Conservation (phyloP, 2,329 filamentous ascomycete species). For the Diaporthe sp. region DNA sequence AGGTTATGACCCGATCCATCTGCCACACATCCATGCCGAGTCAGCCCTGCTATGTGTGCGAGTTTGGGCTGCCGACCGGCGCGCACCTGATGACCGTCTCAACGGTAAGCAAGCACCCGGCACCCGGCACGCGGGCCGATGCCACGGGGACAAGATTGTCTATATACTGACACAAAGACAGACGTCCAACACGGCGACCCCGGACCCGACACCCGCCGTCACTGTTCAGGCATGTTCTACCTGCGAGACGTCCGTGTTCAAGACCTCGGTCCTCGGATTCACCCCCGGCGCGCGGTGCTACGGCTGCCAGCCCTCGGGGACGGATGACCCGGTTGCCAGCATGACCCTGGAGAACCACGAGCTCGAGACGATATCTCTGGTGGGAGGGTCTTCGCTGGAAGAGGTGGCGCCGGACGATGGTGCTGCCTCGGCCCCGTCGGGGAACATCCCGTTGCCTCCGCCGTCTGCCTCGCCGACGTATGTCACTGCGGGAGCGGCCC, state of each 20-base stretch:
- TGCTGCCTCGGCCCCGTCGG: not conserved
- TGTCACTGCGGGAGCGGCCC: conserved; percentile 35
- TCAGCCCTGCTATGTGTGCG: conserved; percentile 50
- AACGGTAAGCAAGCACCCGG: conserved; percentile 43
- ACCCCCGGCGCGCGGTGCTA: conserved; percentile 46
- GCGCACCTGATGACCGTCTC: conserved; percentile 47
- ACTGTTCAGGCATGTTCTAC: conserved; percentile 47
- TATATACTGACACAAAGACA: conserved; percentile 22
- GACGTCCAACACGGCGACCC: conserved; percentile 45
- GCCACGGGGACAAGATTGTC: not conserved
- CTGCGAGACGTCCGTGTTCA: conserved; percentile 46
- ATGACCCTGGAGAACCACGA: conserved; percentile 31
- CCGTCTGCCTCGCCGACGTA: conserved; percentile 15
- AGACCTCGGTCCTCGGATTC: conserved; percentile 46
- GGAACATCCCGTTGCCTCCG: conserved; percentile 2
- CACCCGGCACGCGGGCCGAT: not conserved
- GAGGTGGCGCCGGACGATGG: not conserved
- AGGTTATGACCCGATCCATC: conserved; percentile 48
- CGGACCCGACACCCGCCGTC: conserved; percentile 44
- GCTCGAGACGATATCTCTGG: conserved; percentile 26
- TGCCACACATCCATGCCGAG: conserved; percentile 47
- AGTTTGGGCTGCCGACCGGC: conserved; percentile 44
- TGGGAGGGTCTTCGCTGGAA: not conserved
- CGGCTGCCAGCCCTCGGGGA: conserved; percentile 44
- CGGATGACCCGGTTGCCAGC: not conserved